Evolutionary conservation across 2,329 filamentous ascomycete genomes (phyloP), one percentile per base, ranked within the genome.

Genomic region (Paecilomyces formosus): DNA sequence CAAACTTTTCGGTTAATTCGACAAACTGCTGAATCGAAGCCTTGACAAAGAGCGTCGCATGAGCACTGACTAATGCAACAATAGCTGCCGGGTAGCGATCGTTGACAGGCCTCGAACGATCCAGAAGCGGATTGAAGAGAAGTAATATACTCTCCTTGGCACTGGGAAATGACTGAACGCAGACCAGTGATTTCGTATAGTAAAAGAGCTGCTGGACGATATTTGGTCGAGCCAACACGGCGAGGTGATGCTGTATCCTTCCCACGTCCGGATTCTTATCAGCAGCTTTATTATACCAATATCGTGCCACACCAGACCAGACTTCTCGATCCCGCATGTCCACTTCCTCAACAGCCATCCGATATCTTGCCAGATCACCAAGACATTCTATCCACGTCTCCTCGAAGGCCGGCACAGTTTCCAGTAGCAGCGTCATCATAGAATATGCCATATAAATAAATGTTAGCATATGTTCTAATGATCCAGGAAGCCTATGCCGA

Each of bases 311-410:
- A 0, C 82, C 82, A 0, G 88, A 89, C 93, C 93, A 97, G 0
- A 86, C 84, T 54, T 96, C 90, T 0, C 89, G 79, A 57, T 93
- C 88, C 1, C 82, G 75, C 21, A 89, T 80, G 61, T 94, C 88
- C 26, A 88, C 85, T 49, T 96, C 89, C 70, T 97, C 92, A 52
- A 97, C 92, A 0, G 92, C 91, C 92, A 97, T 97, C 0, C 88
- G 81, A 66, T 95, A 97, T 21, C 92, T 80, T 0, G 88, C 88
- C 0, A 97, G 74, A 68, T 97, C 92, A 0, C 93, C 93, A 0
- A 97, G 76, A 56, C 92, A 97, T 64, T 97, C 93, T 8, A 96
- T 90, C 93, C 93, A 97, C 0, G 90, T 96, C 58, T 94, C 89
- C 56, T 89, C 84, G 63, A 96, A 97, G 0, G 83, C 81, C 0